Evolutionary conservation across 345 rosid genomes (phyloP), one percentile per base, ranked within the genome.

Genomic region (Punica granatum): DNA sequence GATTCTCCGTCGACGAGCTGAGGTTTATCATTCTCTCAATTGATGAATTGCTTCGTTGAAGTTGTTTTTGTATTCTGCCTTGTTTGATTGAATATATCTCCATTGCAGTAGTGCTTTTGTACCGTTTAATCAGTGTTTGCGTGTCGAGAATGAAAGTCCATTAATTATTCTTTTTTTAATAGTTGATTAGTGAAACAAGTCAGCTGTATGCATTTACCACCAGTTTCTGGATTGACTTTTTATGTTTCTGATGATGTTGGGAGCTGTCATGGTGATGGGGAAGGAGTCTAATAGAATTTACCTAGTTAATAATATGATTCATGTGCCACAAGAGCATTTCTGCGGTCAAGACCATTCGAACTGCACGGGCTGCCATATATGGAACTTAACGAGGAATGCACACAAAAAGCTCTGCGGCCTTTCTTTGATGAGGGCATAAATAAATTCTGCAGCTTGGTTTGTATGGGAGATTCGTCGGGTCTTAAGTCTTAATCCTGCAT

Each of bases 1-100:
- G 98, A 64, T 90, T 94, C 84, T 88, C 99, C 76, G 66, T 92
- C 16, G 88, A 82, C 41, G 97, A 94, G 80, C 97, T 94, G 88
- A 94, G 99, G 99, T 90, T 76, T 62, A 42, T n/a, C 19, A 7
- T 5, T 72, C 76, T 37, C 25, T 21, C 36, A 56, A 49, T 23
- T 1, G 8, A 21, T 74, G n/a, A n/a, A n/a, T 65, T 15, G 2
- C 21, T 56, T 26, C 7, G 18, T 26, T 56, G 14, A 33, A 15
- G 16, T 13, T 56, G 26, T 7, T 51, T n/a, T 25, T 3, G n/a
- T 23, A 37, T 26, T 56, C 19, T 56, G 33, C 61, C 61, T 1
- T 56, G 34, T 56, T 56, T 56, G 25, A 30, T 26, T 56, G 61
- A 28, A 1, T 56, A 26, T 56, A 28, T 26, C n/a, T n/a, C 61